Evolutionary conservation across 805 yeast genomes (phyloP), one percentile per base, ranked within the genome.

Genomic region (Hanseniaspora valbyensis): DNA sequence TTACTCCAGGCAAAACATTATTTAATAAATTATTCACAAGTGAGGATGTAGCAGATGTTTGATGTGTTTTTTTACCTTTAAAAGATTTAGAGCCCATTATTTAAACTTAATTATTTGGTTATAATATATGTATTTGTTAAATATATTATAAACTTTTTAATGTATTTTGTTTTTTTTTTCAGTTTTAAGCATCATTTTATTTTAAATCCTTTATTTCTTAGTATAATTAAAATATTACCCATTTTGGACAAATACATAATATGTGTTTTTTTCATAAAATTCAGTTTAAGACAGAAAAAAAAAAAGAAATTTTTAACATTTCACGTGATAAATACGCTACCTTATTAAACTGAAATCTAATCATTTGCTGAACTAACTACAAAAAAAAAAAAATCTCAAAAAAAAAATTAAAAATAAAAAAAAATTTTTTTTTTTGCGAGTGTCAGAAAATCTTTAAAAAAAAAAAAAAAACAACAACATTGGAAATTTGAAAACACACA

Each of bases 1-100:
- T 40, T 53, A 57, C 55, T 13, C 30, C 52, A 6, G 52, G 52
- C 21, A 46, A 29, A 26, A 50, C 53, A 39, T 44, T 44, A 29
- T 50, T 40, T 22, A 50, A 19, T 2, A 50, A n/a, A 16, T 40
- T 44, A 21, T 44, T 50, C 7, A 50, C 53, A 18, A 50, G 24
- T 9, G 42, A 16, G 25, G 49, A 19, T 14, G 53, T 44, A 6
- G 26, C 44, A 12, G 44, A 19, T 9, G 21, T 33, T 14, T 48
- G 41, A 3, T 25, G 8, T 5, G 13, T 9, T 4, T 4, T 6
- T 16, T 39, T 24, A 7, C 13, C n/a, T n/a, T 48, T 40, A 14
- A 28, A 28, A 10, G 33, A 7, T 24, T 33, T 48, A 7, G 30
- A 19, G 5, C 24, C 51, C 51, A 48, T 48, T 14, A 2, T 44